Conservation (phyloP, 2,329 filamentous ascomycete genomes). For the Hypoxylon sp. region DNA sequence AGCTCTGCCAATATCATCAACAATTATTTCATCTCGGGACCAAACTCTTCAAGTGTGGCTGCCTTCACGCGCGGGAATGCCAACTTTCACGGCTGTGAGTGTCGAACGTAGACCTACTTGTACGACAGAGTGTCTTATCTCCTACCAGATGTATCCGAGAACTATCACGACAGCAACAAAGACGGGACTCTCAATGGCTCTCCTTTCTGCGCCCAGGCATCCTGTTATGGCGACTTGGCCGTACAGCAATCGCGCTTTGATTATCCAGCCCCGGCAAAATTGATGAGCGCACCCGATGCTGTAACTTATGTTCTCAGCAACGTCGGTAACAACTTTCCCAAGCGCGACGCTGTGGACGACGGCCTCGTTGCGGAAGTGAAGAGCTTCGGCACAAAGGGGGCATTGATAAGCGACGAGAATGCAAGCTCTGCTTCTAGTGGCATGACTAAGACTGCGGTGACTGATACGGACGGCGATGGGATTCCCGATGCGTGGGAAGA, state of each 20-base stretch:
- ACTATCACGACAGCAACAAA: constrained; percentile 63
- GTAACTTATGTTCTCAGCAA: constrained; percentile 55
- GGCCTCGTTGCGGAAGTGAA: constrained; percentile 57
- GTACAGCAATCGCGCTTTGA: constrained; percentile 55
- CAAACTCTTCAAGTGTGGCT: constrained; percentile 58
- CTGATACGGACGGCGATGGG: constrained; percentile 62
- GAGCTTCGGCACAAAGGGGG: constrained; percentile 59
- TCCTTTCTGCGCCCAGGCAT: constrained; percentile 55
- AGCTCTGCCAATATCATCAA: constrained; percentile 65
- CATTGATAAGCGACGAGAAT: constrained; percentile 60
- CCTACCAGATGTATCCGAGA: constrained; percentile 58
- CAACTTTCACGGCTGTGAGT: constrained; percentile 62
- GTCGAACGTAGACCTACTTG: background rate
- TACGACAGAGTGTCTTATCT: constrained; percentile 5
- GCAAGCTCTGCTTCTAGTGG: constrained; percentile 55
- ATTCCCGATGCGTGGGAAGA: constrained; percentile 63
- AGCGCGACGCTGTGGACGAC: constrained; percentile 59
- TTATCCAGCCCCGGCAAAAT: constrained; percentile 57
- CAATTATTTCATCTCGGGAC: constrained; percentile 69
- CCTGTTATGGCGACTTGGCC: constrained; percentile 61
- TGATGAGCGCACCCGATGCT: constrained; percentile 55
- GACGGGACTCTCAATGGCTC: constrained; percentile 63
- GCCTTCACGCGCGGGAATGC: constrained; percentile 67
- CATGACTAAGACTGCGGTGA: constrained; percentile 53
- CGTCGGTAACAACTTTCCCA: constrained; percentile 56